phyloP scores from a whole-genome alignment of 495 filamentous ascomycete genomes.

The Rusavskia elegans region DNA sequence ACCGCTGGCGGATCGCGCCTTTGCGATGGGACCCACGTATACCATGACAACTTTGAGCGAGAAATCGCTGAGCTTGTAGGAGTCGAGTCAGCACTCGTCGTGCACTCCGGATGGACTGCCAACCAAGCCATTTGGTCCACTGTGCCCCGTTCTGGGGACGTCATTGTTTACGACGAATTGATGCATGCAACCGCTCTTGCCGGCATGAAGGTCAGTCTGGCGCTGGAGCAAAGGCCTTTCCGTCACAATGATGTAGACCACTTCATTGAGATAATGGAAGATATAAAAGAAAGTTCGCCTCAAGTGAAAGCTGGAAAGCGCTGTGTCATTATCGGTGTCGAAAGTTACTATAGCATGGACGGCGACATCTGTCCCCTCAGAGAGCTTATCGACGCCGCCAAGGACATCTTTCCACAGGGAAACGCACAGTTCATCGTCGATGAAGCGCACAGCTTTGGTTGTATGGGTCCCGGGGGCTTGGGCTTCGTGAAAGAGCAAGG shows the following conservation, averaged over 20 bases:
- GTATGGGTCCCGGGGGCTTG: conserved; percentile 43
- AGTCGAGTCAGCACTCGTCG: conserved; percentile 49
- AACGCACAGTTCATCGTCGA: conserved; percentile 63
- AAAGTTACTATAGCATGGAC: conserved; percentile 77
- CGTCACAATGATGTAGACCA: conserved; percentile 40
- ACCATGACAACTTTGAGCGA: conserved; percentile 45
- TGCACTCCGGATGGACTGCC: conserved; percentile 66
- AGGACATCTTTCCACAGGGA: conserved; percentile 34
- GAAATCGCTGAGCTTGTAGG: conserved; percentile 50
- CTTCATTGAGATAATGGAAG: conserved; percentile 25
- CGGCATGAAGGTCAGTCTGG: conserved; percentile 54
- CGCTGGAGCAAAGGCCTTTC: conserved; percentile 34
- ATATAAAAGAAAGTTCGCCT: conserved; percentile 17
- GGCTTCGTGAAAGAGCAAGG: conserved; percentile 53
- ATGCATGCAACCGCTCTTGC: conserved; percentile 69
- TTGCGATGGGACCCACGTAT: conserved; percentile 49
- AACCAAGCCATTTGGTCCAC: conserved; percentile 53
- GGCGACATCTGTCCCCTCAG: conserved; percentile 53
- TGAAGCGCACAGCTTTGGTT: conserved; percentile 62
- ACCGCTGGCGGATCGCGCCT: conserved; percentile 28
- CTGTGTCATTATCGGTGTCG: conserved; percentile 49
- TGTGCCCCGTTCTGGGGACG: conserved; percentile 52
- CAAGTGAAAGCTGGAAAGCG: conserved; percentile 18
- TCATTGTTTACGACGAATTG: conserved; percentile 55
- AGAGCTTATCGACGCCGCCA: conserved; percentile 39